Base-by-base conservation (phyloP, 192 early-diverging fungal genomes). In the Umbelopsis sp. region DNA sequence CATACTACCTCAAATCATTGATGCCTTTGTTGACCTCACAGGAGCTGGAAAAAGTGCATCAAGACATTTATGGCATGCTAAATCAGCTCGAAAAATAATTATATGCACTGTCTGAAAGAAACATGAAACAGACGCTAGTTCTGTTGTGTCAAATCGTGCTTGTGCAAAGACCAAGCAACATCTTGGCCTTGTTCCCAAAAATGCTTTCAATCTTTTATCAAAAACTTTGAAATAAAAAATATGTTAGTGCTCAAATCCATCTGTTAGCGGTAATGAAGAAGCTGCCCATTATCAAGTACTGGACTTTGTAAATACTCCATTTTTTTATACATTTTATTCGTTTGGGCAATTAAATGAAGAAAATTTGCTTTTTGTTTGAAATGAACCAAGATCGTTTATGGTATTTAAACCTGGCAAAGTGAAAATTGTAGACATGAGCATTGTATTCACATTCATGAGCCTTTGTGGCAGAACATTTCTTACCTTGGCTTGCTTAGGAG, bases 401-500 rank as follows among this genome's bases (percentile, higher is more conserved):
- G 37, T 41, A 41, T 10, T 41, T 41, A 49, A 49, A 21, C 48
- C 48, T 49, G 20, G 48, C 1, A 16, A 20, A 16, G 20, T 49
- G 48, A 49, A 20, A 21, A 6, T 49, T 20, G 2, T 20, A 20
- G 20, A 12, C 4, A 6, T 49, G 15, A 49, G 48, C 12, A 49
- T 49, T 12, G 4, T 16, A 16, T 21, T 16, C 12, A 1, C 20
- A 6, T 4, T 49, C 1, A 49, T 6, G 37, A 16, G 6, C 48
- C 18, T 16, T 68, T 68, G 30, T 30, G 35, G 16, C 11, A 1
- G 48, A 49, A 8, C 9, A 48, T 18, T 9, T 30, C 44, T 22
- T 71, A 64, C 44, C 48, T 71, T 61, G 13, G 55, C 53, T 52
- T 72, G 64, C 66, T 76, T 76, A 41, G 49, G 44, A 67, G 74